Conservation (phyloP, 2,329 filamentous ascomycete species). For the Curvularia verruculosa region DNA sequence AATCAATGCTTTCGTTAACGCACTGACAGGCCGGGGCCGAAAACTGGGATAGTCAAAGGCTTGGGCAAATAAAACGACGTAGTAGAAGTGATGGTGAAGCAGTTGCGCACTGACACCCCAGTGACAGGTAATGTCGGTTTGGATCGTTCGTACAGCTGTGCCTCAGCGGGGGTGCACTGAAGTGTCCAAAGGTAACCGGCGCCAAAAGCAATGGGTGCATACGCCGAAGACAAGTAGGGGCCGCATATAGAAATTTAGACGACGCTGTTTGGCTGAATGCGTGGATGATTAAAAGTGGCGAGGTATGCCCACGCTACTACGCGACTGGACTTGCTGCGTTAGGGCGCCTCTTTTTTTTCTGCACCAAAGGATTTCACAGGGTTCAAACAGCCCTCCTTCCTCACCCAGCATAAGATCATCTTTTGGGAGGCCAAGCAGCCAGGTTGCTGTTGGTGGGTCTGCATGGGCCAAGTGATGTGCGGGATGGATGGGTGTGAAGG, state of each 20-base stretch:
- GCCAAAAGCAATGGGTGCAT: constrained; percentile 42
- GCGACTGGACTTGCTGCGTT: constrained; percentile 34
- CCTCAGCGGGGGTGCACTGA: constrained; percentile 33
- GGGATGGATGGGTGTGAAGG: constrained; percentile 44
- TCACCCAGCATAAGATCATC: constrained; percentile 25
- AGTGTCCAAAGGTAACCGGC: constrained; percentile 32
- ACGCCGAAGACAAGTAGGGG: constrained; percentile 40
- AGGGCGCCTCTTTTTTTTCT: constrained; percentile 32
- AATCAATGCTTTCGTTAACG: constrained; percentile 34
- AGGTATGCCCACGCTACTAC: constrained; percentile 43
- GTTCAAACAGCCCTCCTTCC: constrained; percentile 31
- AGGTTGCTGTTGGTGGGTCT: constrained; percentile 38
- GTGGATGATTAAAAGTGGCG: constrained; percentile 50
- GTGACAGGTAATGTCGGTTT: constrained; percentile 33
- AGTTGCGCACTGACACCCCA: constrained; percentile 29
- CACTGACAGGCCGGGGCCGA: constrained; percentile 39
- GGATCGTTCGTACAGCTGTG: constrained; percentile 29
- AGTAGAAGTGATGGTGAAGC: constrained; percentile 30
- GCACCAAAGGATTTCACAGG: constrained; percentile 41
- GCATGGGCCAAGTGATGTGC: constrained; percentile 50
- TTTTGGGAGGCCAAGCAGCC: constrained; percentile 21
- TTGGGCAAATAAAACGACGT: constrained; percentile 22
- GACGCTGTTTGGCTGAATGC: constrained; percentile 43
- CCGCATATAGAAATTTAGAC: constrained; percentile 40
- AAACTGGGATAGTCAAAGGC: constrained; percentile 27